Evolutionary conservation across 2,329 filamentous ascomycete genomes (phyloP).

Genomic region (Plenodomus tracheiphilus): DNA sequence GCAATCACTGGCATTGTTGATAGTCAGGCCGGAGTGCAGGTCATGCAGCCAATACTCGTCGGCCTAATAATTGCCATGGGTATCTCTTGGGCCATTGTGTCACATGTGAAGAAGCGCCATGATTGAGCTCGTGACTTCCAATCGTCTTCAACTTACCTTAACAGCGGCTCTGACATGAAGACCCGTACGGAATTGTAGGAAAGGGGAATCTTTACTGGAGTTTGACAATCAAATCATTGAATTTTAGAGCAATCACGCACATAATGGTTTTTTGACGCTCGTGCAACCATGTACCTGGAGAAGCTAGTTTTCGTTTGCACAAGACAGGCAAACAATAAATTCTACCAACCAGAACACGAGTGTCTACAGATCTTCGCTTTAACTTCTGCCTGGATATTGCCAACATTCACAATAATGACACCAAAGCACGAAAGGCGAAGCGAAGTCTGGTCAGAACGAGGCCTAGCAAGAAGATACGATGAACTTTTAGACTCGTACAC

Average conservation of each 20-base stretch:
- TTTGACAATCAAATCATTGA: too few species aligned
- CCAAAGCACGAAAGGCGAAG: neutral
- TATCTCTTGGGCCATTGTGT: neutral
- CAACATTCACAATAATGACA: neutral
- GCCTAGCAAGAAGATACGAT: neutral
- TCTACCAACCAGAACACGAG: neutral
- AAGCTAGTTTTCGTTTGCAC: too few species aligned
- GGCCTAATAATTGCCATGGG: neutral
- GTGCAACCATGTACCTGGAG: too few species aligned
- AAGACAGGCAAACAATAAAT: neutral
- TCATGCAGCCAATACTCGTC: neutral
- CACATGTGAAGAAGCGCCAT: neutral
- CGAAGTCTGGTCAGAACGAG: neutral
- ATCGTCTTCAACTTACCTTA: too few species aligned
- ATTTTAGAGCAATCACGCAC: too few species aligned
- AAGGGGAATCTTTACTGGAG: too few species aligned
- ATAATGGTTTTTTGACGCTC: too few species aligned
- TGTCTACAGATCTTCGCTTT: neutral
- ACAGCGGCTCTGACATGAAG: too few species aligned
- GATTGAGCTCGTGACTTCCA: neutral
- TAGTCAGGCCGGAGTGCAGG: neutral
- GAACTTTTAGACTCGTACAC: too few species aligned
- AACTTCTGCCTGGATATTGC: neutral
- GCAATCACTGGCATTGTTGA: constrained; percentile 59
- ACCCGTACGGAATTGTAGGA: too few species aligned